Evolutionary conservation across 1,139 yeast species (phyloP).

Genomic region (Hyphopichia pseudoburtonii): DNA sequence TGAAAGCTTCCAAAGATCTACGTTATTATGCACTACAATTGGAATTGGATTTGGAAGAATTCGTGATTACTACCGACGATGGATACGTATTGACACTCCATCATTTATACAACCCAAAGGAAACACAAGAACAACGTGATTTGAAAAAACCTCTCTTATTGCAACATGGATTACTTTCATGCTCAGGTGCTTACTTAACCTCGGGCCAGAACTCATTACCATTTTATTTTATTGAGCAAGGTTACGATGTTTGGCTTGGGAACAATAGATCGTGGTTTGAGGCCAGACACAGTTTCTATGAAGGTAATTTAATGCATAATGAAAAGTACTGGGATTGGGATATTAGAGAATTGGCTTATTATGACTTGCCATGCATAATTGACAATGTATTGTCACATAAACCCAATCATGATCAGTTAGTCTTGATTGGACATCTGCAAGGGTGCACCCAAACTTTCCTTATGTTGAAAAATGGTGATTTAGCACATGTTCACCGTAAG

Average conservation of each 20-base stretch:
- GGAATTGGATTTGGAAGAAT: constrained; percentile 59
- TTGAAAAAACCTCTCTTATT: constrained; percentile 61
- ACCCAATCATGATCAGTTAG: constrained; percentile 48
- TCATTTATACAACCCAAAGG: constrained; percentile 57
- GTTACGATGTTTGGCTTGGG: constrained; percentile 93
- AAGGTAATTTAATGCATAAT: constrained; percentile 47
- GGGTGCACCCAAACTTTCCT: constrained; percentile 87
- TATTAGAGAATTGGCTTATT: constrained; percentile 71
- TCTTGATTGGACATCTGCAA: constrained; percentile 83
- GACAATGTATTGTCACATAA: constrained; percentile 51
- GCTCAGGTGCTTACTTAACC: constrained; percentile 81
- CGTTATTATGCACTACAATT: constrained; percentile 64
- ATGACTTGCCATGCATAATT: constrained; percentile 74
- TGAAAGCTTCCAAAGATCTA: constrained; percentile 36
- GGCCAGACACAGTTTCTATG: constrained; percentile 53
- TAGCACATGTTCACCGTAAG: constrained; percentile 37
- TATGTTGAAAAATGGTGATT: constrained; percentile 43
- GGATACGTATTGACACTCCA: constrained; percentile 71
- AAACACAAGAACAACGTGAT: constrained; percentile 26
- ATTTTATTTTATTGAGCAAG: constrained; percentile 54
- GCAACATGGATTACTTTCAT: constrained; percentile 84
- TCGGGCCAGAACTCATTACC: constrained; percentile 78
- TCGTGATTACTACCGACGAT: constrained; percentile 70
- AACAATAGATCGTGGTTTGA: constrained; percentile 85
- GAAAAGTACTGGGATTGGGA: constrained; percentile 82